phyloP scores from a whole-genome alignment of 768 basidiomycete species.

The Gautieria morchelliformis region DNA sequence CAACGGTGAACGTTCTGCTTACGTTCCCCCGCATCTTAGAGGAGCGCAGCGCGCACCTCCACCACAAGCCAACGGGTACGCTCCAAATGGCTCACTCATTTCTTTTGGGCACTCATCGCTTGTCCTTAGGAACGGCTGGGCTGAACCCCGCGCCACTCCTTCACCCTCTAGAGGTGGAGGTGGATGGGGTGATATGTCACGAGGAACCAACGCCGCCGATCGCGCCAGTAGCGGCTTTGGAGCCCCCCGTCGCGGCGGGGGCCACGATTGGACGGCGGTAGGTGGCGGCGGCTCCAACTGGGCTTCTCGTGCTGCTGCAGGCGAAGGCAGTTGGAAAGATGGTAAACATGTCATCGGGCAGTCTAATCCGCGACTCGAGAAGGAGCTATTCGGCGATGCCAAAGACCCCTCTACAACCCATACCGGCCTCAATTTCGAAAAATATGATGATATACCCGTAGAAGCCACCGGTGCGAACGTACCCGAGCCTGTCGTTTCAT shows the following conservation, averaged over 20 bases:
- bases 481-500: constrained; percentile 86
- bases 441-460: constrained; percentile 99
- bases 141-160: constrained; percentile 59
- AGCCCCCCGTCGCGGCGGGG: constrained; percentile 22
- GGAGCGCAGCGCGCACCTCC: constrained; percentile 62
- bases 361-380: constrained; percentile 83
- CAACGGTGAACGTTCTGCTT: constrained; percentile 60
- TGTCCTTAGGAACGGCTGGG: constrained; percentile 53
- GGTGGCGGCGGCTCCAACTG: constrained; percentile 26
- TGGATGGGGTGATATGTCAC: constrained; percentile 29
- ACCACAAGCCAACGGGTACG: constrained; percentile 42
- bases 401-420: constrained; percentile 81
- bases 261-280: constrained; percentile 19
- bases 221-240: constrained; percentile 35
- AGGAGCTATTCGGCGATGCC: constrained; percentile 89
- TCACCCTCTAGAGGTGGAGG: constrained; percentile 38
- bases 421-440: constrained; percentile 99
- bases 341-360: constrained; percentile 78
- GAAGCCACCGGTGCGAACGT: constrained; percentile 96
- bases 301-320: constrained; percentile 38
- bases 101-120: constrained; percentile 11
- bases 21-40: constrained; percentile 86
- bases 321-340: constrained; percentile 79
- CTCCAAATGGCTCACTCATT: constrained; percentile 12
- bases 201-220: constrained; percentile 25